Evolutionary conservation across 805 yeast genomes (phyloP).

Genomic region (Yarrowia osloensis): DNA sequence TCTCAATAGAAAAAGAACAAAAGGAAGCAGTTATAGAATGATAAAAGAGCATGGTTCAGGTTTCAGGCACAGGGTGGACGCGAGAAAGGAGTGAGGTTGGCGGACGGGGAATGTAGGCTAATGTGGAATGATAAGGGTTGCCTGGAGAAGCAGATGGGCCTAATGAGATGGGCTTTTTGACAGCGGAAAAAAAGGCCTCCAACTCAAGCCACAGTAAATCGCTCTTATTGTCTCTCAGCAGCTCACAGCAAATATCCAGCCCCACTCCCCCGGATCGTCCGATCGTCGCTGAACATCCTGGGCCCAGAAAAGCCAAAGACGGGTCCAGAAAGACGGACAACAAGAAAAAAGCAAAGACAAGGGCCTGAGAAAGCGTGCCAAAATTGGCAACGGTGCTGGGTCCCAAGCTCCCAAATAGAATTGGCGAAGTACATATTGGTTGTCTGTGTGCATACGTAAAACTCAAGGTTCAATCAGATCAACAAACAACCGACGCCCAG

Average conservation of each 20-base stretch:
- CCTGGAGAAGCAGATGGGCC: not conserved
- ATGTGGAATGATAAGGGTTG: not conserved
- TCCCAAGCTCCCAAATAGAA: not conserved
- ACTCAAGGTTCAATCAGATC: conserved; percentile 6
- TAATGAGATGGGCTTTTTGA: not conserved
- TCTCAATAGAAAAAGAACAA: not conserved
- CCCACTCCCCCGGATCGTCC: conserved; percentile 11
- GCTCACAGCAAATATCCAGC: too few relatives aligned
- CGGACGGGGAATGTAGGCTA: not conserved
- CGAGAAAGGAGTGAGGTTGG: not conserved
- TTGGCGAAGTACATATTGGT: not conserved
- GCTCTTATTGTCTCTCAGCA: too few relatives aligned
- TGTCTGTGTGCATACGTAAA: not conserved
- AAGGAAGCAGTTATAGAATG: not conserved
- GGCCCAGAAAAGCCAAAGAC: not conserved
- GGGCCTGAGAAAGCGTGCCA: not conserved
- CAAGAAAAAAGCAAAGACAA: not conserved
- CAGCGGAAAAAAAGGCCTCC: not conserved
- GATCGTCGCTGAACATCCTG: not conserved
- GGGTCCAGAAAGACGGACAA: not conserved
- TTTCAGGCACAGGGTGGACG: conserved; percentile 9
- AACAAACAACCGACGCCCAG: not conserved
- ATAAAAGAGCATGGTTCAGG: not conserved
- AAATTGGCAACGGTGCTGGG: conserved; percentile 14
- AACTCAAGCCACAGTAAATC: not conserved